A percentile compares a stretch with the other conserved stretches of the same genome.
Evolutionary conservation across 768 basidiomycete genomes (phyloP).

Genomic region (Podaxis pistillaris): DNA sequence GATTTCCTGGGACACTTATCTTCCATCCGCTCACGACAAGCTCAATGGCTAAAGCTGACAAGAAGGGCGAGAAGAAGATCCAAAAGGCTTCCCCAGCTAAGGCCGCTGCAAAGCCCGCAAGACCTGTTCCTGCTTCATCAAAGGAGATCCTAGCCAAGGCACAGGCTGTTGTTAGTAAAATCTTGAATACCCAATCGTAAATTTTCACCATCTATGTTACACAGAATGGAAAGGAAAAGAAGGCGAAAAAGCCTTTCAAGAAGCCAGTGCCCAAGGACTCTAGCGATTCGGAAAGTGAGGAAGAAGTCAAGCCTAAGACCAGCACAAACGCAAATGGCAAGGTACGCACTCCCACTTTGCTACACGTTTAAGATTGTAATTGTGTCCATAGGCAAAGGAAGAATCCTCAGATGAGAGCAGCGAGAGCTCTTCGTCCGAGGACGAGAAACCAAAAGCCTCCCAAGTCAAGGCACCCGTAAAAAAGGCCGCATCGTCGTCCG

Average conservation of each 20-base stretch:
- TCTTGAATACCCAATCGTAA: neutral
- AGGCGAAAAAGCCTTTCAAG: slow-evolving; percentile 24
- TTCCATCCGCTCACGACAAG: slow-evolving; percentile 18
- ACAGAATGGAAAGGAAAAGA: slow-evolving; percentile 20
- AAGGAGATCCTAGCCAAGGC: slow-evolving; percentile 23
- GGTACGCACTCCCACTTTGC: slow-evolving; percentile 6
- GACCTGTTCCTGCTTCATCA: slow-evolving; percentile 20
- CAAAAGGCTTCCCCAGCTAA: slow-evolving; percentile 26
- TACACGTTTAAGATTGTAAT: slow-evolving; percentile 24
- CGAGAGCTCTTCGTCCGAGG: slow-evolving; percentile 44
- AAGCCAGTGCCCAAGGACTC: slow-evolving; percentile 20
- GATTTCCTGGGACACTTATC: slow-evolving; percentile 16
- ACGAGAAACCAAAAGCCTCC: slow-evolving; percentile 56
- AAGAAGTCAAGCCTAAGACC: slow-evolving; percentile 23
- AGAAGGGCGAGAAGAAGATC: slow-evolving; percentile 42
- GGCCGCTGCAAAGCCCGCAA: slow-evolving; percentile 17
- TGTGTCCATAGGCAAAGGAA: slow-evolving; percentile 24
- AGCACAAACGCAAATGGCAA: slow-evolving; percentile 30
- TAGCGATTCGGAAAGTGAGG: slow-evolving; percentile 32
- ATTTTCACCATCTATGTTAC: neutral
- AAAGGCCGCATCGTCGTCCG: slow-evolving; percentile 33
- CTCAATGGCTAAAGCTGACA: slow-evolving; percentile 48
- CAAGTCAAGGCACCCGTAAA: slow-evolving; percentile 44
- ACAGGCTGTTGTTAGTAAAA: slow-evolving; percentile 26
- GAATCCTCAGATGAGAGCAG: slow-evolving; percentile 44